Base-by-base conservation (phyloP, 202 grass and related monocot genomes). In the Panicum hallii region DNA sequence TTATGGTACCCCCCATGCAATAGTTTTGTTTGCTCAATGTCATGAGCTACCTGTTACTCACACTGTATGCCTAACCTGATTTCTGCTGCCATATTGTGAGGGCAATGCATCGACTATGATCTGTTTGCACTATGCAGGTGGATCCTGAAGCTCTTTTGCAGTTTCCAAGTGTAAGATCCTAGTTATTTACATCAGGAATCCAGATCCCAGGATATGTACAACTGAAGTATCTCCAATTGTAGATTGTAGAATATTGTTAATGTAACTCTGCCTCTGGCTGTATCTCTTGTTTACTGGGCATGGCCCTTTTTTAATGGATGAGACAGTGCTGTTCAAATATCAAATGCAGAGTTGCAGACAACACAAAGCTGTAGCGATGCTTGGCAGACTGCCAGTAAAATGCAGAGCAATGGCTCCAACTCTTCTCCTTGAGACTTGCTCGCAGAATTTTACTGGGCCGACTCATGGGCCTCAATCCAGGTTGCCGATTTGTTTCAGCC, bases 1-100 rank as follows among this genome's bases (percentile, higher is more conserved):
- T 41, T 66, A 80, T 62, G 70, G 16, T 87, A 43, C 7, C 57
- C 1, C 19, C 19, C 20, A 14, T 81, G 22, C 44, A 26, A 82
- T 70, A 45, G 72, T 72, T 48, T 53, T 2, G 7, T 52, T 53
- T 75, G 26, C 40, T 77, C 28, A 61, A 50, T 76, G 62, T 36
- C 17, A 34, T 36, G 56, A 15, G 41, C 6, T 48, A 36, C 15
- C 14, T 5, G 30, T 11, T 47, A 74, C 45, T 72, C 45, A 49
- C 9, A 54, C 67, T 36, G 22, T 72, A 56, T 66, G 57, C 12
- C 4, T 78, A 65, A 7, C 47, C 38, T 73, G 57, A 56, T 79
- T 66, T 64, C 2, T 74, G 9, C 66, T 71, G 73, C 17, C 17
- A 47, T 36, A 75, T 45, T 77, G n/a, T 34, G 14, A 23, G 22